Percentiles rank a stretch among this genome's conserved stretches.
Conservation (phyloP, 768 basidiomycete genomes). For the Calvatia gigantea region DNA sequence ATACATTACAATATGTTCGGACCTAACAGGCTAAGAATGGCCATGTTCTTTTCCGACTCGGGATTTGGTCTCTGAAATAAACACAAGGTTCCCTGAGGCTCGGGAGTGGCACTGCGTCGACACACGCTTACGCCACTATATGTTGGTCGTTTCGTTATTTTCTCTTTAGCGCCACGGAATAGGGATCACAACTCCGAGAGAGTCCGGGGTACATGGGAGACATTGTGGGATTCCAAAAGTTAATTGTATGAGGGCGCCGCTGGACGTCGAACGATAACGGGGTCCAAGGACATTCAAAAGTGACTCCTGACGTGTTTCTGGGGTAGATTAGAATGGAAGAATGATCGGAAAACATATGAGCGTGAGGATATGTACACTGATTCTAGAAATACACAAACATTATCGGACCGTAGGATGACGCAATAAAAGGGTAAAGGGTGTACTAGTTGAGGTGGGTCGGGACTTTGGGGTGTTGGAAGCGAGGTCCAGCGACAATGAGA, state of each 20-base stretch:
- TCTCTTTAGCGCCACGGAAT: too few relatives aligned
- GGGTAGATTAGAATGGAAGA: constrained; percentile 7
- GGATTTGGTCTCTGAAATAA: too few relatives aligned
- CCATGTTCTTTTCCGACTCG: too few relatives aligned
- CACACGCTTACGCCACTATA: too few relatives aligned
- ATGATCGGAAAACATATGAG: not conserved
- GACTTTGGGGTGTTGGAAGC: not conserved
- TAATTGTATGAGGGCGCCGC: not conserved
- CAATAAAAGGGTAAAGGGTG: not conserved
- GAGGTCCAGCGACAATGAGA: too few relatives aligned
- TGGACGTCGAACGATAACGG: not conserved
- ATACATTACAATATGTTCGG: too few relatives aligned
- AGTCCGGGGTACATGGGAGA: not conserved
- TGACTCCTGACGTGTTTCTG: constrained; percentile 10
- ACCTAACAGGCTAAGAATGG: too few relatives aligned
- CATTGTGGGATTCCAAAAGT: not conserved
- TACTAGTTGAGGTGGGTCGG: not conserved
- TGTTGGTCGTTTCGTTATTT: not conserved
- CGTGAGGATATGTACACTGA: not conserved
- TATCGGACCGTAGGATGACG: not conserved
- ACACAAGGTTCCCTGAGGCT: too few relatives aligned
- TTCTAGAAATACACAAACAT: constrained; percentile 1
- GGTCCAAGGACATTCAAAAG: not conserved
- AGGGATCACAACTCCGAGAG: not conserved
- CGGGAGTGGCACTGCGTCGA: too few relatives aligned